phyloP scores from a whole-genome alignment of 2,329 filamentous ascomycete genomes.

The Boeremia lycopersici region DNA sequence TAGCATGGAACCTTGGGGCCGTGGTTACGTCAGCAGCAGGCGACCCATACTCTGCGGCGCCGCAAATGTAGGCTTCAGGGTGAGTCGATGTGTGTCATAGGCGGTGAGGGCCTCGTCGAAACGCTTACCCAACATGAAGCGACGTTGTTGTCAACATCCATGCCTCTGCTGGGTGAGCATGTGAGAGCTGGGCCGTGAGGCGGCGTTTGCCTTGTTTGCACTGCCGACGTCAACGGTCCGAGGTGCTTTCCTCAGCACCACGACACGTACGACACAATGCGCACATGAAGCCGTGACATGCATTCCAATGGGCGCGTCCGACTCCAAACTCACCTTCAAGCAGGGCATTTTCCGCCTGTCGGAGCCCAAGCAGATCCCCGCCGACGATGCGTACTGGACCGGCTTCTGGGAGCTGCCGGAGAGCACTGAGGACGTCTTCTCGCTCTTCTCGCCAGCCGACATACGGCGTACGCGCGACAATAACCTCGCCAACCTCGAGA shows the following conservation, averaged over 20 bases:
- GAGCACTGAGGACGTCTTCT: conserved; percentile 94
- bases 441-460: conserved; percentile 79
- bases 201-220: conserved; percentile 29
- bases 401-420: conserved; percentile 98
- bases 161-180: background rate
- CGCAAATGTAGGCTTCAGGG: too few relatives aligned
- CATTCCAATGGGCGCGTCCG: conserved; percentile 86
- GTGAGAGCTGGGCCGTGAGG: conserved; percentile 4
- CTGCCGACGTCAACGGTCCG: conserved; percentile 26
- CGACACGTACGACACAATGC: conserved; percentile 18
- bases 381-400: conserved; percentile 91
- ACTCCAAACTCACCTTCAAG: conserved; percentile 98
- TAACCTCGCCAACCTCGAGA: conserved; percentile 87
- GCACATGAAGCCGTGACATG: conserved; percentile 39
- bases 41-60: background rate
- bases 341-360: conserved; percentile 96
- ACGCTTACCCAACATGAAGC: background rate
- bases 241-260: conserved; percentile 1
- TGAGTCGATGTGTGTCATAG: background rate
- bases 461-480: conserved; percentile 87
- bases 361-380: conserved; percentile 85
- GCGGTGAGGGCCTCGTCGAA: background rate
- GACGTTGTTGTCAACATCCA: too few relatives aligned
- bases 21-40: conserved; percentile 12
- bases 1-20: background rate